Conservation (phyloP, 176 grass and related monocot species). For the Oryza australiensis region DNA sequence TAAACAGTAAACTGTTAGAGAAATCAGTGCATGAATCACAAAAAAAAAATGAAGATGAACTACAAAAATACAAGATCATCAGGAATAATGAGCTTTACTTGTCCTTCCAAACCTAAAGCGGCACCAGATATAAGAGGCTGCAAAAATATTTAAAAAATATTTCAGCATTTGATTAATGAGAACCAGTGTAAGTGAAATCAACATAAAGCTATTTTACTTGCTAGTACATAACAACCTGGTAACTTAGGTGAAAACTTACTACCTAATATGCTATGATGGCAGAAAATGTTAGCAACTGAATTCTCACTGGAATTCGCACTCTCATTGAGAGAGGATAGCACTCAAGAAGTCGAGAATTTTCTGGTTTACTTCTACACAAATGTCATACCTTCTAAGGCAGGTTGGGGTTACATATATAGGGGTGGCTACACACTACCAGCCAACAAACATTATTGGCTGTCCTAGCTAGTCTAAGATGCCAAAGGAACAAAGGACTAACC, state of each 20-base stretch:
- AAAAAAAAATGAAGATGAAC: neutral
- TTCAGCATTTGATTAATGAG: conserved; percentile 10
- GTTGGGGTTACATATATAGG: too few relatives aligned
- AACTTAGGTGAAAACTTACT: neutral
- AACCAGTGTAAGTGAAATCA: neutral
- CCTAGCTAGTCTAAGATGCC: too few relatives aligned
- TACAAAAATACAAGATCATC: conserved; percentile 30
- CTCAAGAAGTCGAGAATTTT: too few relatives aligned
- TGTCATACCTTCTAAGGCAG: too few relatives aligned
- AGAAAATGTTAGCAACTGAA: too few relatives aligned
- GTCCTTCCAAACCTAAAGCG: conserved; percentile 91
- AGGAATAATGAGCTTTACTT: conserved; percentile 44
- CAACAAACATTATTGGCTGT: too few relatives aligned
- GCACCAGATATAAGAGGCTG: conserved; percentile 90
- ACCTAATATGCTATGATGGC: neutral
- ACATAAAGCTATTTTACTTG: neutral
- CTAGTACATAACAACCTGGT: neutral
- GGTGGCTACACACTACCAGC: too few relatives aligned
- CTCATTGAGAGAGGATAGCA: too few relatives aligned
- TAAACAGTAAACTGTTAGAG: conserved; percentile 79
- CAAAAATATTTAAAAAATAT: conserved; percentile 36
- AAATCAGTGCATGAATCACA: conserved; percentile 34
- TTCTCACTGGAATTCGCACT: too few relatives aligned
- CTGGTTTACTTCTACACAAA: too few relatives aligned
- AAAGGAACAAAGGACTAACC: too few relatives aligned